Conservation (phyloP, 345 rosid species). For the Euphorbia pulcherrima region DNA sequence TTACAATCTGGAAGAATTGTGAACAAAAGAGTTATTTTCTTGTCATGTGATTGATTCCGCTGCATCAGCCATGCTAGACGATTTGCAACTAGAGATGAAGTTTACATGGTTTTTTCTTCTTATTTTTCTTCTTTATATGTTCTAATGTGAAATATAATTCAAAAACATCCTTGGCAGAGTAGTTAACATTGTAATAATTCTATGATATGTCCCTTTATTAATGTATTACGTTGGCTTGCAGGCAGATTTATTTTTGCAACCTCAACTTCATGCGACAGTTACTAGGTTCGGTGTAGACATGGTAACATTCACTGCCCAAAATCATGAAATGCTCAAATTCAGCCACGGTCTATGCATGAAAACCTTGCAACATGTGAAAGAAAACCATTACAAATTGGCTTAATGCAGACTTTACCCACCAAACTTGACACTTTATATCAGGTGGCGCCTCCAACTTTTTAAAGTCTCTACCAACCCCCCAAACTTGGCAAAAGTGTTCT, state of each 20-base stretch:
- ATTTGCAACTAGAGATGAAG: slow-evolving; percentile 73
- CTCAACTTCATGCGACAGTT: slow-evolving; percentile 52
- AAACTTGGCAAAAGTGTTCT: not conserved
- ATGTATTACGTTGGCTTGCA: slow-evolving; percentile 29
- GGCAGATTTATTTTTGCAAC: slow-evolving; percentile 83
- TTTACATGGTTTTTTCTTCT: slow-evolving; percentile 59
- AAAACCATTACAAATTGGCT: too few relatives aligned
- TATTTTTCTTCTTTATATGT: slow-evolving; percentile 12
- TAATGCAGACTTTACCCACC: too few relatives aligned
- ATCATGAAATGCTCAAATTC: not conserved
- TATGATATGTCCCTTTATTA: not conserved
- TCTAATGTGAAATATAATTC: not conserved
- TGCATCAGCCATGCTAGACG: slow-evolving; percentile 61
- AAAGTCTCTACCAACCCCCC: too few relatives aligned
- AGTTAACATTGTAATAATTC: not conserved
- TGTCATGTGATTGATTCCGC: too few relatives aligned
- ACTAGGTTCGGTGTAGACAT: slow-evolving; percentile 57
- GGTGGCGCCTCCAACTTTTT: too few relatives aligned
- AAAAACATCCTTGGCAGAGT: not conserved
- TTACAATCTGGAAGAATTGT: too few relatives aligned
- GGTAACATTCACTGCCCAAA: slow-evolving; percentile 37
- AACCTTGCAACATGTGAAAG: not conserved
- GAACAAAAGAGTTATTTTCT: too few relatives aligned
- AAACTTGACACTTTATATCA: too few relatives aligned
- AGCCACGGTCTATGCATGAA: not conserved